Base-by-base conservation (phyloP, 345 rosid genomes). In the Arabis alpina region DNA sequence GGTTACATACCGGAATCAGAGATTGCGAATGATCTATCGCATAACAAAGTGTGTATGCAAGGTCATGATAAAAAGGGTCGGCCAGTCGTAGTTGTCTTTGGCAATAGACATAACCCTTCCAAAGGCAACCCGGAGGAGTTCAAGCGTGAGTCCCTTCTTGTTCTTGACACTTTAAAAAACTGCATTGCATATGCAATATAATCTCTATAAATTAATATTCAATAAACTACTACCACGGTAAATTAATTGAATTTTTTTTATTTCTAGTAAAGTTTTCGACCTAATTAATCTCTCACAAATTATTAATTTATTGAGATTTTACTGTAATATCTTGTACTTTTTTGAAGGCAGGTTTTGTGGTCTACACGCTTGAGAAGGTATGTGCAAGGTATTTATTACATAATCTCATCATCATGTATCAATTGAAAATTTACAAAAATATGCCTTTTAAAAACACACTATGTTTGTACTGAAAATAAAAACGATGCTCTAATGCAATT, bases 11-110 rank as follows among this genome's bases (percentile, higher is more conserved):
- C 84, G 5, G 81, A 74, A 39, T 73, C 90, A 0, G 88, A 87
- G 70, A 77, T 93, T 61, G 75, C 82, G 2, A 84, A 73, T 61
- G 80, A 93, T 5, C 83, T 93, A 3, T 77, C 91, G 27, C 86
- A 93, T 25, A 75, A 85, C 56, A 91, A 89, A 81, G 36, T 82
- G 62, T 91, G 80, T 64, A 82, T 86, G 88, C 96, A 86, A 76
- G 98, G 97, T 12, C 55, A 71, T 56, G 97, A 93, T 56, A 88
- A 83, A 83, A 64, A 24, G 51, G 89, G 89, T 43, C 89, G 92
- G n/a, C 97, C 96, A 1, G 63, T 93, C 15, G 65, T 80, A 1
- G 81, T 88, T 49, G 75, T 39, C 67, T 71, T 77, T 61, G 97
- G 88, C 8, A 82, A 74, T 48, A 86, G 84, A 61, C 98, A 90